Evolutionary conservation across 768 basidiomycete genomes (phyloP).

Genomic region (Dioszegia hungarica): DNA sequence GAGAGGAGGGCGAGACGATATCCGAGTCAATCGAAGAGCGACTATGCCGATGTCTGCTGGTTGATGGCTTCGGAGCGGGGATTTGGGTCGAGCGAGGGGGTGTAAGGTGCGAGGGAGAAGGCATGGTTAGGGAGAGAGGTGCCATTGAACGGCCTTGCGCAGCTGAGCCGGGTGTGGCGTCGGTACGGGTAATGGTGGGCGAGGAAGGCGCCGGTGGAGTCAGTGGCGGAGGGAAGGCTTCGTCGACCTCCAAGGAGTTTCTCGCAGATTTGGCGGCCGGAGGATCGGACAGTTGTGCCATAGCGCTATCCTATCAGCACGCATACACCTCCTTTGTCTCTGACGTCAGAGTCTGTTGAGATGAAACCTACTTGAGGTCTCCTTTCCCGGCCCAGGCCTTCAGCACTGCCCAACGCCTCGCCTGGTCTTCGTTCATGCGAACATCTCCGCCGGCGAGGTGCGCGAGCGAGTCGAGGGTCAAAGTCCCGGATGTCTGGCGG

Average conservation of each 20-base stretch:
- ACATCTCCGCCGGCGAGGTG: slow-evolving; percentile 12
- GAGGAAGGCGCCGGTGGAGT: slow-evolving; percentile 7
- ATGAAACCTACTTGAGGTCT: slow-evolving; percentile 38
- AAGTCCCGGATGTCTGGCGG: slow-evolving; percentile 26
- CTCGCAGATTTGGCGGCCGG: neutral
- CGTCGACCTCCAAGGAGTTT: neutral
- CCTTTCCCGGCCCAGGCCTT: slow-evolving; percentile 43
- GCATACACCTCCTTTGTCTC: neutral
- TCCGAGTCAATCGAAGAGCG: slow-evolving; percentile 4
- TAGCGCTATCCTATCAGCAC: neutral
- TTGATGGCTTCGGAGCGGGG: neutral
- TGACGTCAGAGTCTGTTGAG: neutral
- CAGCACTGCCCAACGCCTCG: slow-evolving; percentile 36
- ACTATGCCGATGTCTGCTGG: neutral
- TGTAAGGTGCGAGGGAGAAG: neutral
- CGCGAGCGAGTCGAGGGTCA: slow-evolving; percentile 37
- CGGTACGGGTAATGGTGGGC: slow-evolving; percentile 1
- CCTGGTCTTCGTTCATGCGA: neutral
- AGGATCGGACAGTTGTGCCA: neutral
- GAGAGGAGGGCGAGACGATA: neutral
- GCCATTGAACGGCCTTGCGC: neutral
- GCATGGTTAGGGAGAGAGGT: neutral
- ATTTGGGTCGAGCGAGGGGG: neutral
- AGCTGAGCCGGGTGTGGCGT: neutral
- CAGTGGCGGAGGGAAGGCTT: neutral